A percentile compares a stretch with the other conserved stretches of the same genome.
These are phyloP conservation scores for Crepidotus variabilis DNA, from an alignment of 768 basidiomycete species.

Conservation along the genomic window DNA sequence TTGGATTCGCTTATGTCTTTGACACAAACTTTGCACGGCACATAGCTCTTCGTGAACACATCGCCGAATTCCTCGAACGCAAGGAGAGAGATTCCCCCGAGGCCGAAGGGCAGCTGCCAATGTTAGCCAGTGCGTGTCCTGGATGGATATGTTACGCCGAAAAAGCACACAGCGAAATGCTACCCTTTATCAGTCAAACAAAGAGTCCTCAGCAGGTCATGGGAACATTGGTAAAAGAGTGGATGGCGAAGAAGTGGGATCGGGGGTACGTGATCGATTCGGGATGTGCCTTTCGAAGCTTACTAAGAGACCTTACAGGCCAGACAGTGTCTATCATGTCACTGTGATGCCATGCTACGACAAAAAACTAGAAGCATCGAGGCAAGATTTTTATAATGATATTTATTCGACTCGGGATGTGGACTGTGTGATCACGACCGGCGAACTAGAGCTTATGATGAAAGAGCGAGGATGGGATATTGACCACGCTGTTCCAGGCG, in stretches of 20 bases:
- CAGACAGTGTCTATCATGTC: constrained; percentile 90
- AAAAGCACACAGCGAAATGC: constrained; percentile 91
- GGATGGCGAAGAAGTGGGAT: constrained; percentile 68
- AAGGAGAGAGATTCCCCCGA: constrained; percentile 28
- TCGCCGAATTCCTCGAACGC: constrained; percentile 77
- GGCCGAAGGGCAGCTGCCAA: constrained; percentile 54
- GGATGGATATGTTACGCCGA: constrained; percentile 99
- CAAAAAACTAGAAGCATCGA: constrained; percentile 97
- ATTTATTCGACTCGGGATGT: constrained; percentile 84
- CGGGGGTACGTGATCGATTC: constrained; percentile 50
- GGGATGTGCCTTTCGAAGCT: constrained; percentile 1
- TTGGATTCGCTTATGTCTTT: constrained; percentile 81
- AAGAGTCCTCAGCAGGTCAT: constrained; percentile 95
- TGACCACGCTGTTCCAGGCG: constrained; percentile 49
- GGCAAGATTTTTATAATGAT: constrained; percentile 88
- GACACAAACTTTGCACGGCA: constrained; percentile 96
- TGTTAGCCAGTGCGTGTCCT: constrained; percentile 95
- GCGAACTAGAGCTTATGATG: constrained; percentile 86
- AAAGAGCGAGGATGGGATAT: constrained; percentile 80
- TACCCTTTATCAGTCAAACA: constrained; percentile 83
- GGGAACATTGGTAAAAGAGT: constrained; percentile 90
- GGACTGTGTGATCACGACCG: constrained; percentile 96
- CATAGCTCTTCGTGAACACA: constrained; percentile 77
- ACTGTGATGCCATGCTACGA: constrained; percentile 99
- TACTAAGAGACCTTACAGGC: constrained; percentile 40